Conservation (phyloP, 2,329 filamentous ascomycete species). For the Colletotrichum trifolii region DNA sequence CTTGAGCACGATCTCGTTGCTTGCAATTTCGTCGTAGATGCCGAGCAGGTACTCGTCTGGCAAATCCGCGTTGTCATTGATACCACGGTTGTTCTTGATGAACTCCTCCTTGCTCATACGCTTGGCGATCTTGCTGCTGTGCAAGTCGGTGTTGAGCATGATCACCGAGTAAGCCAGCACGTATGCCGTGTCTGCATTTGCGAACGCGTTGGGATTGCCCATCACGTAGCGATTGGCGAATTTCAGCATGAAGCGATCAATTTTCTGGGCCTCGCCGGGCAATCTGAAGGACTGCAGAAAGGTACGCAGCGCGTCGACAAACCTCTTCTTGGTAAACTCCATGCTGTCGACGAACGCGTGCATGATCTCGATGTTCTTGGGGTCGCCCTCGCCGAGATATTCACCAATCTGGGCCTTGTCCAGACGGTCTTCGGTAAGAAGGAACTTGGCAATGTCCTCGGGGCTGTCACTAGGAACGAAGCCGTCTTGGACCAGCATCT, state of each 20-base stretch:
- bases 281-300: slow-evolving; percentile 96
- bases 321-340: slow-evolving; percentile 91
- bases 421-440: slow-evolving; percentile 82
- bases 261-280: slow-evolving; percentile 97
- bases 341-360: slow-evolving; percentile 96
- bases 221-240: slow-evolving; percentile 96
- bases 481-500: slow-evolving; percentile 82
- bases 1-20: slow-evolving; percentile 93
- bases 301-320: slow-evolving; percentile 89
- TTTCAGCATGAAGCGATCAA: slow-evolving; percentile 99
- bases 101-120: slow-evolving; percentile 98
- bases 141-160: slow-evolving; percentile 93
- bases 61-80: slow-evolving; percentile 95
- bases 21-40: slow-evolving; percentile 92
- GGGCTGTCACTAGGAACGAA: slow-evolving; percentile 86
- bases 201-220: slow-evolving; percentile 96
- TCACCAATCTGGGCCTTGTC: slow-evolving; percentile 95
- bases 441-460: slow-evolving; percentile 84
- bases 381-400: slow-evolving; percentile 92
- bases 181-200: slow-evolving; percentile 97
- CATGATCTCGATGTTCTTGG: slow-evolving; percentile 87
- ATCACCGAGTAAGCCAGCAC: slow-evolving; percentile 97
- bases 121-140: slow-evolving; percentile 84
- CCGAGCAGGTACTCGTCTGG: slow-evolving; percentile 89
- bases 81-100: slow-evolving; percentile 98